These are phyloP conservation scores for Leptographium flavum DNA, from an alignment of 2,329 filamentous ascomycete genomes.

Conservation along the genomic window DNA sequence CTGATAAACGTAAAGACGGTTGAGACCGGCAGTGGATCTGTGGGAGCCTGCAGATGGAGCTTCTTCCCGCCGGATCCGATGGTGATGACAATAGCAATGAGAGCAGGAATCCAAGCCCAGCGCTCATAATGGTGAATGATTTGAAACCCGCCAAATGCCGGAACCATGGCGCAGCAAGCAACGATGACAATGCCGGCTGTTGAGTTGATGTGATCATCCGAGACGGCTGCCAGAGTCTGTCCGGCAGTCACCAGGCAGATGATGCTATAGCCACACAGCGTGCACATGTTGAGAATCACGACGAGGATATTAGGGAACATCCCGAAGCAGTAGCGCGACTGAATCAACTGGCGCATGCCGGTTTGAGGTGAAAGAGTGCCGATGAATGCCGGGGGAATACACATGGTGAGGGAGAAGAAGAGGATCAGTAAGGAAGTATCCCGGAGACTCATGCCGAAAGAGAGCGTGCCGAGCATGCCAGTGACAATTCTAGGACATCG, in stretches of 20 bases:
- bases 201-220: constrained; percentile 30
- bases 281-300: constrained; percentile 47
- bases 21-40: constrained; percentile 12
- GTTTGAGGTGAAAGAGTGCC: constrained; percentile 45
- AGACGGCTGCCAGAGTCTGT: constrained; percentile 40
- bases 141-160: constrained; percentile 11
- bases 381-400: constrained; percentile 39
- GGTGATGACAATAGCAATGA: constrained; percentile 10
- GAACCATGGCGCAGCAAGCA: constrained; percentile 15
- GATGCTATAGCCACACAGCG: constrained; percentile 46
- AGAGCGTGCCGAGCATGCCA: constrained; percentile 47
- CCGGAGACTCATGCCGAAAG: constrained; percentile 24
- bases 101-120: constrained; percentile 11
- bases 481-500: constrained; percentile 31
- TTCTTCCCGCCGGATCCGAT: constrained; percentile 8
- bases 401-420: constrained; percentile 46
- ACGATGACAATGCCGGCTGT: constrained; percentile 44
- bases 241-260: constrained; percentile 48
- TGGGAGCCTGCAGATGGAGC: constrained; percentile 11
- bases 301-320: constrained; percentile 29
- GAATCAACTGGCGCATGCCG: constrained; percentile 52
- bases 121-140: constrained; percentile 12
- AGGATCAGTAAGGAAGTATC: constrained; percentile 44
- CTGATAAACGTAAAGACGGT: constrained; percentile 38
- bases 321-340: constrained; percentile 48